Evolutionary conservation across 176 grass and related monocot species (phyloP), one percentile per base, ranked within the genome.

Genomic region (Microstegium vimineum): DNA sequence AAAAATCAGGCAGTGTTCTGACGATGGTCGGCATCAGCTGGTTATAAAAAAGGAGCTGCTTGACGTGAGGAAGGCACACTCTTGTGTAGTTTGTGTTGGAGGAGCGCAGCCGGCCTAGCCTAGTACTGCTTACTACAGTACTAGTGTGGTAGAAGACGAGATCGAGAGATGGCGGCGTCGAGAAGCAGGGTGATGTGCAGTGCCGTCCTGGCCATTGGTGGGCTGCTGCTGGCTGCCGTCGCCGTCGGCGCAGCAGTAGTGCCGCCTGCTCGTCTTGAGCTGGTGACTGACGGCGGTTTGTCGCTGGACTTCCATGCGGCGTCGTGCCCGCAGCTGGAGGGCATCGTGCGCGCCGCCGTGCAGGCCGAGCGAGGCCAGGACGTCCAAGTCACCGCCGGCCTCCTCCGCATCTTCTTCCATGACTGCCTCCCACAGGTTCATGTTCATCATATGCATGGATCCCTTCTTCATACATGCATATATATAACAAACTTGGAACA

Each of bases 381-480:
- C 49, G 18, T 63, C 1, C 51, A 30, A 8, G 18, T 82, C 20
- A 56, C 66, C 56, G 73, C 80, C 31, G 86, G 86, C 5, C 72
- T 88, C 17, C 80, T 88, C 33, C 86, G 86, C 22, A 62, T 88
- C 73, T 83, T 78, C 66, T 83, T 83, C 80, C 86, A 88, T 65
- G 86, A 88, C 80, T 78, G 76, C 76, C 30, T 78, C 47, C 69
- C 69, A 0, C 20, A 56, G 68, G 68, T 63, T 31, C 25, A 62
- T 17, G 8, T n/a, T n/a, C n/a, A n/a, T n/a, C n/a, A n/a, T n/a
- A n/a, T n/a, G n/a, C n/a, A n/a, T n/a, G n/a, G n/a, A n/a, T n/a
- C n/a, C 6, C 36, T 37, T 37, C 36, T 37, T n/a, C n/a, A 7
- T 37, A 37, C 8, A 37, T 37, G 36, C 36, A 52, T 52, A 18